These are phyloP conservation scores for Mortierella antarctica DNA, from an alignment of 192 early-diverging fungal species.

Conservation along the genomic window DNA sequence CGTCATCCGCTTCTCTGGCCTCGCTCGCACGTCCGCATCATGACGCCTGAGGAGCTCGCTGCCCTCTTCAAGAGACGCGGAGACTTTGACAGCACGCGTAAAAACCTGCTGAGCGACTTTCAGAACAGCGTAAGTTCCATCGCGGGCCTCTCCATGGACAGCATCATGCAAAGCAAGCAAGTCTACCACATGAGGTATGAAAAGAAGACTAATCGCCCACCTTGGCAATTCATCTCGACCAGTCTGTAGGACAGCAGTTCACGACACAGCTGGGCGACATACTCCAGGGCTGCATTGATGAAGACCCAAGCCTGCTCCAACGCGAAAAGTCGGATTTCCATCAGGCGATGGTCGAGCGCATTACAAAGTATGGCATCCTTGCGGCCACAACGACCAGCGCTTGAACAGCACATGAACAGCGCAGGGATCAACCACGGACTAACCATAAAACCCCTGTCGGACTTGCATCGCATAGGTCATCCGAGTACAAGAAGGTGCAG, in stretches of 20 bases:
- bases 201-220: too few species aligned
- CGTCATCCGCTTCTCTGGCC: too few species aligned
- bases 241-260: slow-evolving; percentile 46
- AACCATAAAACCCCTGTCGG: too few species aligned
- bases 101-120: slow-evolving; percentile 38
- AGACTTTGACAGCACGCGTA: slow-evolving; percentile 48
- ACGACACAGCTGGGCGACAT: slow-evolving; percentile 38
- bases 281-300: slow-evolving; percentile 39
- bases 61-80: slow-evolving; percentile 47
- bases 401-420: too few species aligned
- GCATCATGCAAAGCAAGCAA: too few species aligned
- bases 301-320: slow-evolving; percentile 38
- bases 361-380: slow-evolving; percentile 32
- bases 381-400: too few species aligned
- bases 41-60: slow-evolving; percentile 48
- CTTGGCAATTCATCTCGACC: not conserved
- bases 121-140: slow-evolving; percentile 40
- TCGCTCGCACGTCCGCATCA: not conserved
- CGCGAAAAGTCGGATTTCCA: slow-evolving; percentile 52
- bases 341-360: slow-evolving; percentile 47
- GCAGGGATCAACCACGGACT: too few species aligned
- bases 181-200: too few species aligned
- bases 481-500: slow-evolving; percentile 50
- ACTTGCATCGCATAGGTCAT: slow-evolving; percentile 17
- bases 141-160: not conserved